Conservation (phyloP, 257 asterid species). For the Datura wrightii region DNA sequence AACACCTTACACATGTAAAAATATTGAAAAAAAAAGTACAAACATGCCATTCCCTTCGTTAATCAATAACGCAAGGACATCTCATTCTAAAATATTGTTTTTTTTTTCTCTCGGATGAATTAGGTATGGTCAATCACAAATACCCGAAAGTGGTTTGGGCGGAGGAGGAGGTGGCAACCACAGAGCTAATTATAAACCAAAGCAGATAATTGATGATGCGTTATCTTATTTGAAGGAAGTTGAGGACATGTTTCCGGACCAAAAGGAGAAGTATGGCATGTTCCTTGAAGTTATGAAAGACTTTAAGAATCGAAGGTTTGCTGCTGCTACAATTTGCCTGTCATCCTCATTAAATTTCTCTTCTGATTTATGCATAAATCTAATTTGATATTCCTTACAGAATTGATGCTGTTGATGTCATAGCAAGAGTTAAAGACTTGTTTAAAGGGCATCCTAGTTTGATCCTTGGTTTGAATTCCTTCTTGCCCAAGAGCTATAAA, state of each 20-base stretch:
- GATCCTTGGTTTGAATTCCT: conserved; percentile 83
- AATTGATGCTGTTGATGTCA: conserved; percentile 83
- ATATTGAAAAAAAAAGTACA: too few relatives aligned
- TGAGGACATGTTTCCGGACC: conserved; percentile 90
- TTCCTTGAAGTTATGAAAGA: conserved; percentile 96
- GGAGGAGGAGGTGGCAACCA: conserved; percentile 44
- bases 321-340: neutral
- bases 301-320: conserved; percentile 90
- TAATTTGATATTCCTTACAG: conserved; percentile 51
- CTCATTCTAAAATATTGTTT: too few relatives aligned
- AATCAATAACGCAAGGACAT: too few relatives aligned
- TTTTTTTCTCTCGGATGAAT: too few relatives aligned
- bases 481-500: conserved; percentile 92
- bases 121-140: conserved; percentile 63
- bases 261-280: conserved; percentile 80
- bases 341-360: conserved; percentile 11
- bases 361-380: conserved; percentile 11
- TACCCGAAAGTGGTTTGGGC: conserved; percentile 43
- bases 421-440: conserved; percentile 80
- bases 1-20: too few relatives aligned
- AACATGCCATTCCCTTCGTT: too few relatives aligned
- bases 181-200: conserved; percentile 56
- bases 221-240: conserved; percentile 88
- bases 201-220: conserved; percentile 85
- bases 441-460: conserved; percentile 85